phyloP scores from a whole-genome alignment of 139 green algal species.

The Zygnema circumcarinatum region DNA sequence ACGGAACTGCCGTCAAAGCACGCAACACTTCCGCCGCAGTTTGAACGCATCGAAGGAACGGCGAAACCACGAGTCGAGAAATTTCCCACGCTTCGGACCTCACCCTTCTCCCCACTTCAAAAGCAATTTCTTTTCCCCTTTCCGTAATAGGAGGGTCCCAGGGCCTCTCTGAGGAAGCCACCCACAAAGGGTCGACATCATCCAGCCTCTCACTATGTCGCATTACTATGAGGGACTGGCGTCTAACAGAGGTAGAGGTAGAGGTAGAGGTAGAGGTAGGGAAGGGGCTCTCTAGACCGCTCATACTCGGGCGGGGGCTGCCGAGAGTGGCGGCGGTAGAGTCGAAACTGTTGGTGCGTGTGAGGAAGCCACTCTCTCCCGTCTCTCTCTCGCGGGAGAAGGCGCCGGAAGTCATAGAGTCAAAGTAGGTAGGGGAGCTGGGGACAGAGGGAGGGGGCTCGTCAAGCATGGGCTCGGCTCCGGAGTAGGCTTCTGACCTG shows the following conservation, averaged over 20 bases:
- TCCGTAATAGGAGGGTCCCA: conserved; percentile 60
- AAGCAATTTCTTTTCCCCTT: conserved; percentile 32
- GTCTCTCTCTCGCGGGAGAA: neutral
- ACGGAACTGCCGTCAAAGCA: neutral
- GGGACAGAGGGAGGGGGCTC: conserved; percentile 13
- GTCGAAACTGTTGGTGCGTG: neutral
- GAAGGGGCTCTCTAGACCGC: neutral
- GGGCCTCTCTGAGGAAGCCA: neutral
- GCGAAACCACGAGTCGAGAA: conserved; percentile 40
- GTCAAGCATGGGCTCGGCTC: neutral
- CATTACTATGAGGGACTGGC: conserved; percentile 52
- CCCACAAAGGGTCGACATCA: conserved; percentile 29
- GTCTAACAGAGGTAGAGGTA: neutral
- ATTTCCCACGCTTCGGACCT: conserved; percentile 17
- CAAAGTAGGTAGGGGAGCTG: conserved; percentile 19
- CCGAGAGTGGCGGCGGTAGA: conserved; percentile 4
- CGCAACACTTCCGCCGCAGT: conserved; percentile 32
- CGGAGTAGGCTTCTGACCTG: neutral
- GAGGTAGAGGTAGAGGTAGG: neutral
- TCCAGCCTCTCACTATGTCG: conserved; percentile 51
- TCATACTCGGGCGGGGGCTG: neutral
- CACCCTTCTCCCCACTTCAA: conserved; percentile 9
- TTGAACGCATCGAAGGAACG: conserved; percentile 56
- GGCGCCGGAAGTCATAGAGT: neutral
- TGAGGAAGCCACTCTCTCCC: neutral